Evolutionary conservation across 805 yeast genomes (phyloP), one percentile per base, ranked within the genome.

Genomic region (Sugiyamaella marilandica): DNA sequence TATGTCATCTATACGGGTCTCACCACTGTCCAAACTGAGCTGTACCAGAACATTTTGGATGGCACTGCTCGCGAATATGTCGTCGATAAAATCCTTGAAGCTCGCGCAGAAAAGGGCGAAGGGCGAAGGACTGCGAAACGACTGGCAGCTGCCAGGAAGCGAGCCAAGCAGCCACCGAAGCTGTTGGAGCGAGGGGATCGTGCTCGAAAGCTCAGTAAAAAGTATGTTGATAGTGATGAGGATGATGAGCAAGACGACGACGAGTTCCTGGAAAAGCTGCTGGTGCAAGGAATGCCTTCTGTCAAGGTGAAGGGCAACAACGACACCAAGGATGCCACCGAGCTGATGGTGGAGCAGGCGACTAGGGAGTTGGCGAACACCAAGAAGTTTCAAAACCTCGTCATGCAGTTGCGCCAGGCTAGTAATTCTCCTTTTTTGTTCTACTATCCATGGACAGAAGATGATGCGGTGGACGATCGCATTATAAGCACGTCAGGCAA

Each of bases 341-440:
- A 47, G n/a, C 43, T 37, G 29, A 50, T 62, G 54, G 52, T 62
- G 24, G 50, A 59, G 24, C 58, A 59, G 18, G 65, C 63, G 5
- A 65, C 66, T 24, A 70, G 65, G 37, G 78, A 78, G 54, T 65
- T 83, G 5, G 71, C 72, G 16, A 69, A 71, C 35, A 49, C 50
- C 44, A 84, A 83, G 59, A 75, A 74, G 47, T 70, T 87, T 50
- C 83, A 79, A 57, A 88, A 87, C 61, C 61, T 81, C 60, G 74
- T 86, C 71, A 88, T 91, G 88, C 97, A 91, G 67, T 73, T 91
- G 49, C 75, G 99, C 43, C 81, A 84, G 54, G 79, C 88, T 8
- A 90, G 97, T 59, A 84, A 89, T 62, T 85, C 97, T 0, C 96
- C 97, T 0, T 86, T 85, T 63, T 66, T 87, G 41, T 88, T 86